Percentiles rank a stretch among this genome's conserved stretches.
Conservation (phyloP, 2,329 filamentous ascomycete genomes). For the Alternaria viburni region DNA sequence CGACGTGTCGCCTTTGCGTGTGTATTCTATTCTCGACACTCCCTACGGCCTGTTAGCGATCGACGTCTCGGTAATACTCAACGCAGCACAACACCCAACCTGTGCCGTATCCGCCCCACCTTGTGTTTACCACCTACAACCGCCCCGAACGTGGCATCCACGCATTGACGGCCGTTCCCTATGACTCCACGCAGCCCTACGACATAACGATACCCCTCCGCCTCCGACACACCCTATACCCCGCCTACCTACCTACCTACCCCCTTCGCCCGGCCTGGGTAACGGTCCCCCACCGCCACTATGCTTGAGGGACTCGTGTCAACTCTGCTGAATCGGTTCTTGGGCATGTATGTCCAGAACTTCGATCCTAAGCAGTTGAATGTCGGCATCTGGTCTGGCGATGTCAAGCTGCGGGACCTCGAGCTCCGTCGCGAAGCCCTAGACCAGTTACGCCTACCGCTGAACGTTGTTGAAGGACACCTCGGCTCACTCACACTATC, state of each 20-base stretch:
- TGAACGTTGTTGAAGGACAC: conserved; percentile 96
- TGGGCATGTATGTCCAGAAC: conserved; percentile 99
- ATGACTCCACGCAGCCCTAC: conserved; percentile 42
- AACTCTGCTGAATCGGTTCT: conserved; percentile 95
- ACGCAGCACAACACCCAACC: conserved; percentile 28
- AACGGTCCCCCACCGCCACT: conserved; percentile 65
- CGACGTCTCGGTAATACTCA: conserved; percentile 20
- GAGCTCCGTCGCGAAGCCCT: conserved; percentile 93
- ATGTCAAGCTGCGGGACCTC: conserved; percentile 92
- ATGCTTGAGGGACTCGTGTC: conserved; percentile 99
- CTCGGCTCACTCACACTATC: conserved; percentile 88
- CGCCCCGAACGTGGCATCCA: conserved; percentile 22
- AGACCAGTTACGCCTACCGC: conserved; percentile 92
- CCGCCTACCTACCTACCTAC: conserved; percentile 9
- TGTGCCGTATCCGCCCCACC: conserved; percentile 23
- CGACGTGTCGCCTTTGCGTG: conserved; percentile 21
- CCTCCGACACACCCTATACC: conserved; percentile 26
- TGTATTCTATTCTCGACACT: conserved; percentile 29
- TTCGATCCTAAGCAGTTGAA: conserved; percentile 98
- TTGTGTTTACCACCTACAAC: conserved; percentile 35
- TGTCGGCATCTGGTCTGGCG: conserved; percentile 98
- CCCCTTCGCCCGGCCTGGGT: conserved; percentile 68
- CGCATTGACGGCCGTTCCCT: conserved; percentile 28
- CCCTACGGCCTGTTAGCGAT: conserved; percentile 19
- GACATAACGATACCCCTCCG: conserved; percentile 34